These are phyloP conservation scores for Aphanomyces stellatus DNA, from an alignment of 352 stramenopile species.

Conservation along the genomic window DNA sequence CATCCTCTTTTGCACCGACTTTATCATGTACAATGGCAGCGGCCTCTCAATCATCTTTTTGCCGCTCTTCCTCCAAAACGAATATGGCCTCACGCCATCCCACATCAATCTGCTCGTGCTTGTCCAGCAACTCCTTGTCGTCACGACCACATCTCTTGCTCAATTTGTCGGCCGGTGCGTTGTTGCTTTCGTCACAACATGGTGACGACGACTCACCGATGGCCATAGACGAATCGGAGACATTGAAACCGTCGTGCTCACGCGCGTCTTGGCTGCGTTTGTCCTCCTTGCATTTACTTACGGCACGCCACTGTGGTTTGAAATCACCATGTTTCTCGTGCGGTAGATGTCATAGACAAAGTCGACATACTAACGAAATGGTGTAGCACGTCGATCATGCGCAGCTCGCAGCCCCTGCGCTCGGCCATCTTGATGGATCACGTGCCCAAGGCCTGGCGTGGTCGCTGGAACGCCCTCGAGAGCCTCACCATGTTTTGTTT, in stretches of 20 bases:
- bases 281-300: constrained; percentile 61
- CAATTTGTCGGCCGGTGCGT: background rate
- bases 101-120: constrained; percentile 61
- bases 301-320: constrained; percentile 36
- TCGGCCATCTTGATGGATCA: constrained; percentile 76
- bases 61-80: constrained; percentile 71
- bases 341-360: constrained; percentile 18
- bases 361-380: too few species aligned
- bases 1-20: constrained; percentile 63
- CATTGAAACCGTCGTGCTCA: constrained; percentile 68
- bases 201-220: too few species aligned
- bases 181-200: background rate
- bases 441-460: constrained; percentile 57
- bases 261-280: constrained; percentile 38
- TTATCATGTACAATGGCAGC: constrained; percentile 76
- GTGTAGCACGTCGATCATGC: constrained; percentile 58
- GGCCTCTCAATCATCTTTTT: constrained; percentile 83
- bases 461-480: constrained; percentile 66
- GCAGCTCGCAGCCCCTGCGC: constrained; percentile 65
- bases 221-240: constrained; percentile 30
- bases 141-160: background rate
- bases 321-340: constrained; percentile 64
- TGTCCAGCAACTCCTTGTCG: constrained; percentile 22
- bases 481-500: constrained; percentile 65
- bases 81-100: constrained; percentile 70